Evolutionary conservation across 345 rosid species (phyloP), one percentile per base, ranked within the genome.

Genomic region (Corchorus capsularis): DNA sequence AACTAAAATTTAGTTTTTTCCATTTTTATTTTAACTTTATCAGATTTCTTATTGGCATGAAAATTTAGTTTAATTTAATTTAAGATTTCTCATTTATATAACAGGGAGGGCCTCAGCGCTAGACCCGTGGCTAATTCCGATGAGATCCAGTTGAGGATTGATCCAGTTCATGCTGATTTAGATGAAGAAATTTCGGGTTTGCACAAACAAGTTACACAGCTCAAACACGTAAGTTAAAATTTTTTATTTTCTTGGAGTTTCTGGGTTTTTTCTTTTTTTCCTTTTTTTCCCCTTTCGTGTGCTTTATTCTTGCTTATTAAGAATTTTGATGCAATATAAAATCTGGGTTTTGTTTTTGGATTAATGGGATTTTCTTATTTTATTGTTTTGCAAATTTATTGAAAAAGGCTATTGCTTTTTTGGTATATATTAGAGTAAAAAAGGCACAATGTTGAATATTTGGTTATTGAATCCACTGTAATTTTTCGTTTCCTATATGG

Each of bases 111-210:
- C 20, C 85, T 82, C 43, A 82, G 79, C 64, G 72, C 77, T 53
- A 66, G 82, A 76, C 62, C 72, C n/a, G 75, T 54, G 63, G 66
- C 61, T 39, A 78, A 71, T 72, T 75, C 80, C 16, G 85, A 79
- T 60, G 85, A 82, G 66, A 66, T 82, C 63, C 85, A 82, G 56
- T 46, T 82, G 77, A 71, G 75, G 66, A 82, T 82, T 49, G 85
- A 82, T 76, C 85, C 80, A 8, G 60, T 72, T 46, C 82, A 82
- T 20, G 77, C 75, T 2, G 85, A 82, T 53, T 53, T 82, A 34
- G 82, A 82, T 47, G 71, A 79, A 16, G 72, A 72, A 63, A 79
- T 82, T 65, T 57, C 39, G 70, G 80, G 78, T 67, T 75, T 82
- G 19, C 80, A 76, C 65, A 41, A 32, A 52, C 85, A 82, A 76